phyloP scores from a whole-genome alignment of 352 stramenopile species.

The Pseudoperonospora humuli region DNA sequence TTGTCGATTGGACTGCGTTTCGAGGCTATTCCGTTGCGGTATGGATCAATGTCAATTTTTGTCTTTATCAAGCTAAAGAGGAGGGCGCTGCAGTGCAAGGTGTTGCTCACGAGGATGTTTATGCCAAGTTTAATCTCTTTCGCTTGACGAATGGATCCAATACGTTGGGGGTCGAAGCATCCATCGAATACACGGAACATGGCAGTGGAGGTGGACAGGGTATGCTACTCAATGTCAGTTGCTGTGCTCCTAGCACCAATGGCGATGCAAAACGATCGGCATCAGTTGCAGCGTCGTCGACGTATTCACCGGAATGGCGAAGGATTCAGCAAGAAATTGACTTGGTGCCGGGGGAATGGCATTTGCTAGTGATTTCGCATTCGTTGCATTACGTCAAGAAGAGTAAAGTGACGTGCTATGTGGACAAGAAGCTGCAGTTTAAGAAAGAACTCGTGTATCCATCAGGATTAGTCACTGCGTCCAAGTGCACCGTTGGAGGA shows the following conservation, averaged over 20 bases:
- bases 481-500: constrained; percentile 64
- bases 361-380: constrained; percentile 66
- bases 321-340: constrained; percentile 43
- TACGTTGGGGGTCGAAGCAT: constrained; percentile 63
- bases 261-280: constrained; percentile 22
- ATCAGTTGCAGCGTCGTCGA: constrained; percentile 28
- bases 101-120: constrained; percentile 7
- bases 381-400: constrained; percentile 83
- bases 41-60: constrained; percentile 58
- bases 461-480: constrained; percentile 58
- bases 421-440: constrained; percentile 58
- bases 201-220: constrained; percentile 14
- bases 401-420: constrained; percentile 68
- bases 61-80: constrained; percentile 11
- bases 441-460: constrained; percentile 72
- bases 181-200: constrained; percentile 39
- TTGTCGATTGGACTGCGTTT: constrained; percentile 74
- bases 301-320: constrained; percentile 41
- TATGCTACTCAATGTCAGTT: constrained; percentile 45
- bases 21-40: constrained; percentile 71
- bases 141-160: constrained; percentile 63
- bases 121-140: constrained; percentile 61
- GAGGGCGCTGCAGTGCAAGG: constrained; percentile 3
- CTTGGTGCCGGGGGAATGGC: constrained; percentile 40
- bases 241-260: constrained; percentile 28